Percentiles rank a stretch among this genome's conserved stretches.
Conservation (phyloP, 306 rosid genomes). For the Ormosia semicastrata region DNA sequence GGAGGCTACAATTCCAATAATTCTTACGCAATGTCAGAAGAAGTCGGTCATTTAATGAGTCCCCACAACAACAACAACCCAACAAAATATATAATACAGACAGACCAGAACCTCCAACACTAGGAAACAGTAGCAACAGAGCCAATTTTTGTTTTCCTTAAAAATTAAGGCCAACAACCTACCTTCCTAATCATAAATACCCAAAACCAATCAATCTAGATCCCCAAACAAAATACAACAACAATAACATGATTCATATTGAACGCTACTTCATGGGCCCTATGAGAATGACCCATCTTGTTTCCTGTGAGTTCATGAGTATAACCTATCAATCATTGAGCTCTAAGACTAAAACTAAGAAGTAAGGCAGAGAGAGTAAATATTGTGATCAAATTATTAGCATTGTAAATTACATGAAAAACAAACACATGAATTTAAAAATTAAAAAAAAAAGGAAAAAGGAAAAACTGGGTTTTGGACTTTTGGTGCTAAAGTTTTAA, state of each 20-base stretch:
- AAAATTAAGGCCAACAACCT: conserved; percentile 28
- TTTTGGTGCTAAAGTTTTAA: neutral
- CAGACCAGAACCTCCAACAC: conserved; percentile 8
- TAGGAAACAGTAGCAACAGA: neutral
- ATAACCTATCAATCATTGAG: conserved; percentile 1
- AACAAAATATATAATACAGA: neutral
- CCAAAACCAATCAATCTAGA: conserved; percentile 7
- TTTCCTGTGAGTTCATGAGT: neutral
- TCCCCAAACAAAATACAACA: neutral
- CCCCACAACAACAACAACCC: conserved; percentile 34
- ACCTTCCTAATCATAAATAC: conserved; percentile 27
- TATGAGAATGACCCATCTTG: conserved; percentile 3
- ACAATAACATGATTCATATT: neutral
- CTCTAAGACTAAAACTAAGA: neutral
- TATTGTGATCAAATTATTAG: neutral
- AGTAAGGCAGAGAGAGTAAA: neutral
- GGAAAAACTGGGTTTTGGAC: neutral
- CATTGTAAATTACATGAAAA: neutral
- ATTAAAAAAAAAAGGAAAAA: too few relatives aligned
- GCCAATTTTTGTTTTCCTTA: neutral
- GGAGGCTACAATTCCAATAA: conserved; percentile 26
- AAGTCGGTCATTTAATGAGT: conserved; percentile 25
- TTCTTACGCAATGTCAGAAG: conserved; percentile 23
- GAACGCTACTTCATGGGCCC: conserved; percentile 9
- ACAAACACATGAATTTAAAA: neutral